Evolutionary conservation across 1,284 basidiomycete genomes (phyloP), one percentile per base, ranked within the genome.

Genomic region (Sphagnurus paluster): DNA sequence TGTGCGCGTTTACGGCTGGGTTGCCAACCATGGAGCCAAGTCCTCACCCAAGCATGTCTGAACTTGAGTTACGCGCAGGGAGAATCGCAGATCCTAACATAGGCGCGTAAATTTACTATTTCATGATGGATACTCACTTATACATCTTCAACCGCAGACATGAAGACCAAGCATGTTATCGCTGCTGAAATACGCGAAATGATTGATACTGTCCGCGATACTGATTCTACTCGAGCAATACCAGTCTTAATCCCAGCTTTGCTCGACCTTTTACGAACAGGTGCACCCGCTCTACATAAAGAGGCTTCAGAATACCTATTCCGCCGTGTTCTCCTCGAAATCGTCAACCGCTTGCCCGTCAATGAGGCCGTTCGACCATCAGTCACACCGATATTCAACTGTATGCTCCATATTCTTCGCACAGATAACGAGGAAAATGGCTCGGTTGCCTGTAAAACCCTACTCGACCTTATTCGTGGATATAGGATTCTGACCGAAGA

Each of bases 371-470:
- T 94, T 38, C 80, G 90, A 34, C 76, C 81, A 30, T 85, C 91
- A 56, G 79, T 84, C 20, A 71, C 79, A 23, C 67, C 78, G 13
- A 80, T 98, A 39, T 88, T 92, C 66, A 77, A 77, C 39, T 80
- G 80, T 38, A 79, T 98, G 79, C 77, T 98, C 43, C 77, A 89
- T 55, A 74, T 95, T 33, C 76, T 99, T 33, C 87, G 89, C 39
- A 75, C 84, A 53, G 98, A 99, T 72, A 98, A 97, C 62, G 97
- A 99, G 69, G 97, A 99, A 61, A 97, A 95, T 61, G 97, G 90
- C 2, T 80, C 89, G 24, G 79, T 88, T 2, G 92, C 88, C 45
- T 92, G 96, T 77, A 99, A 99, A 70, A 89, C 88, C 48, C 80
- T 97, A 59, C 87, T 94, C 51, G 97, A 99, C 67, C 67, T 87